Evolutionary conservation across 371 early-diverging fungal genomes (phyloP), one percentile per base, ranked within the genome.

Genomic region (Blakeslea trispora): DNA sequence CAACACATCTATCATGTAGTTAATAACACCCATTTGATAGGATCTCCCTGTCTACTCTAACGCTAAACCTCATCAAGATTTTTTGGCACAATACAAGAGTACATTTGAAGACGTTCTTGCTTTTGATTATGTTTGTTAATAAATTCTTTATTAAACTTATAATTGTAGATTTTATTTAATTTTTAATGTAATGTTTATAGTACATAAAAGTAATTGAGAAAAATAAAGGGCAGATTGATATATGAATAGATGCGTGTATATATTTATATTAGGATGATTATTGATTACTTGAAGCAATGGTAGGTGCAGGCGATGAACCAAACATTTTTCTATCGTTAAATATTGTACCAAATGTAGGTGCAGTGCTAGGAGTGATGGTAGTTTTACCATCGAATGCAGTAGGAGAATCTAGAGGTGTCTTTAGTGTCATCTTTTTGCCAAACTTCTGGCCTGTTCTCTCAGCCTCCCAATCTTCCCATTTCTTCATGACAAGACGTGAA

Each of bases 401-500:
- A 59, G 68, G 63, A 14, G 68, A 52, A 53, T 67, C 67, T 11
- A 62, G 58, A 10, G 65, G 65, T 18, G 66, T 66, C 22, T 61
- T 66, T 13, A 66, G 43, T 23, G 57, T 56, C 61, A 57, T 61
- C 35, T 59, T 60, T 42, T 68, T 72, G 45, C 63, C 61, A 40
- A 75, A 50, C n/a, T 63, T 65, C 24, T 75, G 77, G 6, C 77
- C 80, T 9, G 76, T 76, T 21, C 88, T 73, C 48, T 87, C 90
- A 32, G 80, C 66, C 50, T 87, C 90, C 90, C 90, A 89, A 47
- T 87, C 88, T 31, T 82, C 85, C 85, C 85, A 84, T 37, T 84
- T 84, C 61, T 81, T 81, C 85, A 84, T 82, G 6, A 82, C 68
- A 44, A 84, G 66, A 14, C 78, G 74, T 17, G 81, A 68, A 21